A percentile compares a stretch with the other conserved stretches of the same genome.
These are phyloP conservation scores for Trichophyton mentagrophytes DNA, from an alignment of 2,329 filamentous ascomycete species.

Conservation along the genomic window DNA sequence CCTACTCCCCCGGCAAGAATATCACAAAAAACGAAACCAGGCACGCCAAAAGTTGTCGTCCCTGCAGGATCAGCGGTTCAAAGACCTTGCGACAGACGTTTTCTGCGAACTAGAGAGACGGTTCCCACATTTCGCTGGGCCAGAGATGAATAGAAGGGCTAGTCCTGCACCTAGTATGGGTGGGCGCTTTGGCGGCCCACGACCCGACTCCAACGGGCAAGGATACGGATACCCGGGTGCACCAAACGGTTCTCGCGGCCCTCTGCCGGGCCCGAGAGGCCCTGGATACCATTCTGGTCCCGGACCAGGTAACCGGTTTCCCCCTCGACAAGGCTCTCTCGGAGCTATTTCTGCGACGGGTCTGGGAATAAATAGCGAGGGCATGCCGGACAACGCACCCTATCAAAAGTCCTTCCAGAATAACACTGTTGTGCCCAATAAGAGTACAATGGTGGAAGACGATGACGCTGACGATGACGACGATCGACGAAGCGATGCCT, in stretches of 20 bases:
- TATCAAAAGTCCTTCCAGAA: slow-evolving; percentile 83
- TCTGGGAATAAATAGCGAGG: slow-evolving; percentile 48
- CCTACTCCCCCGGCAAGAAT: slow-evolving; percentile 71
- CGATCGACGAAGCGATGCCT: slow-evolving; percentile 49
- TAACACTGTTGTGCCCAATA: slow-evolving; percentile 94
- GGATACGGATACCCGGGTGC: slow-evolving; percentile 18
- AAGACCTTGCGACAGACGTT: slow-evolving; percentile 87
- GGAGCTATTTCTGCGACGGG: slow-evolving; percentile 24
- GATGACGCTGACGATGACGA: slow-evolving; percentile 58
- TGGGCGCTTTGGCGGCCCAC: slow-evolving; percentile 11
- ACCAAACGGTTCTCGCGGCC: slow-evolving; percentile 30
- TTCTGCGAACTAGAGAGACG: slow-evolving; percentile 88
- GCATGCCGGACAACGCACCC: slow-evolving; percentile 47
- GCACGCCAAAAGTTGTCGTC: slow-evolving; percentile 92
- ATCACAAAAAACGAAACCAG: slow-evolving; percentile 95
- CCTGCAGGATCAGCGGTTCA: slow-evolving; percentile 71
- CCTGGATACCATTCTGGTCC: slow-evolving; percentile 27
- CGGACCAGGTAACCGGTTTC: slow-evolving; percentile 23
- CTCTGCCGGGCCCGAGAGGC: slow-evolving; percentile 23
- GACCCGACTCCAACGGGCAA: slow-evolving; percentile 16
- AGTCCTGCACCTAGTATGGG: slow-evolving; percentile 50
- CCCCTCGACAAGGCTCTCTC: slow-evolving; percentile 31
- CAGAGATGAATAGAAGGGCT: slow-evolving; percentile 54
- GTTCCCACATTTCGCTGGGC: slow-evolving; percentile 65
- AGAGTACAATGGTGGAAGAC: slow-evolving; percentile 94